Conservation (phyloP, 2,329 filamentous ascomycete genomes). For the Cytospora schulzeri region DNA sequence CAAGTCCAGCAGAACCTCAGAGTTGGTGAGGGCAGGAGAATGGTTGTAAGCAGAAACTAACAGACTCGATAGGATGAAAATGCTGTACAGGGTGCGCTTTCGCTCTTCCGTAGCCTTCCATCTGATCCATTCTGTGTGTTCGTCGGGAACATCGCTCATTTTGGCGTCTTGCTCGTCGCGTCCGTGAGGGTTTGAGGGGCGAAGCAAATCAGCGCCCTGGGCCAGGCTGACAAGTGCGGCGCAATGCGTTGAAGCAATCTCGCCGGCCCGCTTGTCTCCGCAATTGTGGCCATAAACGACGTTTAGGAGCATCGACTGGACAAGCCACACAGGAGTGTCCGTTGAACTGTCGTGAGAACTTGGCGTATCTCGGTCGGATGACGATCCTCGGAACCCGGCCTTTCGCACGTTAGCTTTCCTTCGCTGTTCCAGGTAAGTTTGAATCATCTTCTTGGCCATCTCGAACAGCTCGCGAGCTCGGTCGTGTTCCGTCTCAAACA, state of each 20-base stretch:
- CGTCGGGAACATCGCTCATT: conserved; percentile 57
- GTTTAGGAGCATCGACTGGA: conserved; percentile 95
- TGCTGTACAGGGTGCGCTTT: conserved; percentile 87
- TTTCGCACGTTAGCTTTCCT: conserved; percentile 79
- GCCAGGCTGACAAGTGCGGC: conserved; percentile 89
- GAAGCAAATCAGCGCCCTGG: conserved; percentile 76
- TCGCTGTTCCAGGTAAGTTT: conserved; percentile 87
- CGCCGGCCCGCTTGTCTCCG: conserved; percentile 84
- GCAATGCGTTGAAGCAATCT: conserved; percentile 91
- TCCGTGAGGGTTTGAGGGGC: conserved; percentile 48
- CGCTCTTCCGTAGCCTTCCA: conserved; percentile 91
- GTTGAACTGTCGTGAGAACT: conserved; percentile 57
- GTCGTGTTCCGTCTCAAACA: conserved; percentile 83
- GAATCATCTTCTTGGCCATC: conserved; percentile 92
- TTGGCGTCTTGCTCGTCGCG: conserved; percentile 56
- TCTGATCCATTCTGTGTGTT: conserved; percentile 78
- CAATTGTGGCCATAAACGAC: conserved; percentile 96
- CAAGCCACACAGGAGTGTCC: conserved; percentile 88
- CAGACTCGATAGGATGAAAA: conserved; percentile 90
- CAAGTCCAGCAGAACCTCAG: conserved; percentile 84
- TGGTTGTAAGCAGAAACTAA: conserved; percentile 93
- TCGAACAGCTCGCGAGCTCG: conserved; percentile 87
- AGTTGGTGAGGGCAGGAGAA: conserved; percentile 87
- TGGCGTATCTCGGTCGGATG: conserved; percentile 50
- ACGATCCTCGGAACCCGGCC: conserved; percentile 57